phyloP scores from a whole-genome alignment of 768 basidiomycete genomes.

The Rubroboletus satanas region DNA sequence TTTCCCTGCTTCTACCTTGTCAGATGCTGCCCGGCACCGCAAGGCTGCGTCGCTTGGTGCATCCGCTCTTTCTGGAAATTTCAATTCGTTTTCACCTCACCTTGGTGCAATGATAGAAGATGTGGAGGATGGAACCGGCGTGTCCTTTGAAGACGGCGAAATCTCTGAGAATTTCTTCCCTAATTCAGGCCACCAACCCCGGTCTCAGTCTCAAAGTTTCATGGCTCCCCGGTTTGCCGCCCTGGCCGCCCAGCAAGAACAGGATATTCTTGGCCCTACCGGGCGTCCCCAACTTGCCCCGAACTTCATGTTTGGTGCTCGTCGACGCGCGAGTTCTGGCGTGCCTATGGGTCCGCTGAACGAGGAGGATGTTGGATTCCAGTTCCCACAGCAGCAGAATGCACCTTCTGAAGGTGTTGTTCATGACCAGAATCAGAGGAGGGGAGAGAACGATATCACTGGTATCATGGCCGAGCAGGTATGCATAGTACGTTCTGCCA shows the following conservation, averaged over 20 bases:
- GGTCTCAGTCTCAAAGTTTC: conserved; percentile 79
- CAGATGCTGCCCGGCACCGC: conserved; percentile 65
- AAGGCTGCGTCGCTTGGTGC: conserved; percentile 75
- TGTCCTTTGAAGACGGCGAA: conserved; percentile 72
- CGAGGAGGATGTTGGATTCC: conserved; percentile 79
- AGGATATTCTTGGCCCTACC: conserved; percentile 60
- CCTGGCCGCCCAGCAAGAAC: conserved; percentile 68
- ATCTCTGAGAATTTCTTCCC: conserved; percentile 56
- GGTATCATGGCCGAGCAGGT: conserved; percentile 98
- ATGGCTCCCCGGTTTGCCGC: conserved; percentile 87
- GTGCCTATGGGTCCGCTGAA: conserved; percentile 65
- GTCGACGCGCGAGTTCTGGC: conserved; percentile 46
- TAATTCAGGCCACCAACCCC: conserved; percentile 57
- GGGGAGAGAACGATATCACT: conserved; percentile 69
- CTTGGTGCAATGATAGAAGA: conserved; percentile 84
- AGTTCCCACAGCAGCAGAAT: conserved; percentile 69
- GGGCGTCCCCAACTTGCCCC: conserved; percentile 89
- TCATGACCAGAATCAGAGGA: conserved; percentile 46
- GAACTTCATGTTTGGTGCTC: conserved; percentile 85
- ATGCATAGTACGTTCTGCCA: conserved; percentile 10
- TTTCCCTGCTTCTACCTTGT: conserved; percentile 44
- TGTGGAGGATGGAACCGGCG: conserved; percentile 55
- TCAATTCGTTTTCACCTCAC: conserved; percentile 72
- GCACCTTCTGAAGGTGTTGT: conserved; percentile 23
- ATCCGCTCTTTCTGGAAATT: conserved; percentile 52